These are phyloP conservation scores for Phytopythium litorale DNA, from an alignment of 352 stramenopile species.

Conservation along the genomic window DNA sequence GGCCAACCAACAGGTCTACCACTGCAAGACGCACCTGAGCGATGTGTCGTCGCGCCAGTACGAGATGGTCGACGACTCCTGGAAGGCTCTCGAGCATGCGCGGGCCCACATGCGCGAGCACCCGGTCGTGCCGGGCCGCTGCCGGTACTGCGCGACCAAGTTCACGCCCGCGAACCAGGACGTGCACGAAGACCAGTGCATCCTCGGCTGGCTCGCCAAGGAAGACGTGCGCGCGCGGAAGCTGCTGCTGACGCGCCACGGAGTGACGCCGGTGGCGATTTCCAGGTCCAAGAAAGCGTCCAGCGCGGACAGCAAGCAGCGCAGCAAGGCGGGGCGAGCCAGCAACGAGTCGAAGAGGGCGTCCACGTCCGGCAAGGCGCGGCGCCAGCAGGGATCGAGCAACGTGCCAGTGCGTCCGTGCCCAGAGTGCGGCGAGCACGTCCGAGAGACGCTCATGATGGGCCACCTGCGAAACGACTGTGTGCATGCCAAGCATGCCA, in stretches of 20 bases:
- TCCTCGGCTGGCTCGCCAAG: slow-evolving; percentile 52
- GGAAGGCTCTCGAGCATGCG: slow-evolving; percentile 28
- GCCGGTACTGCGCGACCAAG: slow-evolving; percentile 56
- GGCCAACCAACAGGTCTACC: slow-evolving; percentile 76
- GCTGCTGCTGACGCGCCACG: slow-evolving; percentile 30
- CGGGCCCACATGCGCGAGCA: slow-evolving; percentile 21
- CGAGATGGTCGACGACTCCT: slow-evolving; percentile 69
- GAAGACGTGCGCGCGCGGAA: slow-evolving; percentile 36
- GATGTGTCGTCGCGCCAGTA: slow-evolving; percentile 58
- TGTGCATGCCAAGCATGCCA: slow-evolving; percentile 23
- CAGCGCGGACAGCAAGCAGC: slow-evolving; percentile 12
- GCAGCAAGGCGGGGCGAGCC: not conserved
- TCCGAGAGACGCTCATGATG: slow-evolving; percentile 67
- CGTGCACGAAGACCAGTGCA: slow-evolving; percentile 55
- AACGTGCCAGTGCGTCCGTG: slow-evolving; percentile 34
- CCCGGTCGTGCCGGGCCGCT: slow-evolving; percentile 33
- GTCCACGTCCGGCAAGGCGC: slow-evolving; percentile 23
- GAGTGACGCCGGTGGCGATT: slow-evolving; percentile 32
- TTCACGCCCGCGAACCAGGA: slow-evolving; percentile 30
- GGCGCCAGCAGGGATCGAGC: slow-evolving; percentile 25
- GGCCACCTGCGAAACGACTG: slow-evolving; percentile 63
- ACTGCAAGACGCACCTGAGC: slow-evolving; percentile 71
- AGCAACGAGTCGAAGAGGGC: slow-evolving; percentile 2
- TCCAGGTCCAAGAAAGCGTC: slow-evolving; percentile 28
- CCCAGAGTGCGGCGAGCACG: slow-evolving; percentile 56